Percentiles rank a stretch among this genome's conserved stretches.
Conservation (phyloP, 2,329 filamentous ascomycete species). For the Aspergillus calidoustus region DNA sequence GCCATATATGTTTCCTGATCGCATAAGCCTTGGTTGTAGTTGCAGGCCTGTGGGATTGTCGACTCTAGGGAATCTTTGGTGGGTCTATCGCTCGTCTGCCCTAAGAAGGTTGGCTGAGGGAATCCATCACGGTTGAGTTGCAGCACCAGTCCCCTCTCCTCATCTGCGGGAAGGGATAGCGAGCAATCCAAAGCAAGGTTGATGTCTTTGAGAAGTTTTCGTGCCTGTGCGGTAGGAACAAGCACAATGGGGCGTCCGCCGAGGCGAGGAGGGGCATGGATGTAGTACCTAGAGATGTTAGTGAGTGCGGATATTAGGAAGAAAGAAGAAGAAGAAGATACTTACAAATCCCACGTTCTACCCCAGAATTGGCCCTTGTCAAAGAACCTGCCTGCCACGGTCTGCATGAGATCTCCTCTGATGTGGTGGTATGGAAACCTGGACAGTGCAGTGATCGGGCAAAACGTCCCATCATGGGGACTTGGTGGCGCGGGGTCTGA, state of each 20-base stretch:
- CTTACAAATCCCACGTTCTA: conserved; percentile 78
- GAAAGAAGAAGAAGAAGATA: conserved; percentile 22
- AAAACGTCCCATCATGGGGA: conserved; percentile 38
- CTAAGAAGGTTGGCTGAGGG: conserved; percentile 71
- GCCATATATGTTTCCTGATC: conserved; percentile 20
- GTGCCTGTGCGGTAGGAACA: conserved; percentile 69
- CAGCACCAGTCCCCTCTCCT: conserved; percentile 62
- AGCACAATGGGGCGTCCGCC: conserved; percentile 65
- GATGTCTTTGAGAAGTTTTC: conserved; percentile 66
- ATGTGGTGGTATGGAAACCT: conserved; percentile 52
- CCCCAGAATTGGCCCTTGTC: conserved; percentile 52
- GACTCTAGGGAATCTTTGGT: conserved; percentile 44
- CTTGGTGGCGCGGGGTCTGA: neutral
- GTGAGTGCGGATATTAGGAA: neutral
- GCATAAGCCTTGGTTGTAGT: neutral
- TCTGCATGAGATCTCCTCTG: conserved; percentile 34
- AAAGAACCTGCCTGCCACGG: conserved; percentile 46
- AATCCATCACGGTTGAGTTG: conserved; percentile 65
- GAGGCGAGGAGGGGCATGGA: conserved; percentile 58
- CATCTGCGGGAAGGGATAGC: conserved; percentile 63
- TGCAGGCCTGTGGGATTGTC: conserved; percentile 33
- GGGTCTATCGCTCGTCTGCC: conserved; percentile 56
- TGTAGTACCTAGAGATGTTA: conserved; percentile 63
- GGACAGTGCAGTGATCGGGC: conserved; percentile 43
- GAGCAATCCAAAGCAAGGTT: conserved; percentile 58